These are phyloP conservation scores for Clohesyomyces aquaticus DNA, from an alignment of 495 filamentous ascomycete species.

Conservation along the genomic window DNA sequence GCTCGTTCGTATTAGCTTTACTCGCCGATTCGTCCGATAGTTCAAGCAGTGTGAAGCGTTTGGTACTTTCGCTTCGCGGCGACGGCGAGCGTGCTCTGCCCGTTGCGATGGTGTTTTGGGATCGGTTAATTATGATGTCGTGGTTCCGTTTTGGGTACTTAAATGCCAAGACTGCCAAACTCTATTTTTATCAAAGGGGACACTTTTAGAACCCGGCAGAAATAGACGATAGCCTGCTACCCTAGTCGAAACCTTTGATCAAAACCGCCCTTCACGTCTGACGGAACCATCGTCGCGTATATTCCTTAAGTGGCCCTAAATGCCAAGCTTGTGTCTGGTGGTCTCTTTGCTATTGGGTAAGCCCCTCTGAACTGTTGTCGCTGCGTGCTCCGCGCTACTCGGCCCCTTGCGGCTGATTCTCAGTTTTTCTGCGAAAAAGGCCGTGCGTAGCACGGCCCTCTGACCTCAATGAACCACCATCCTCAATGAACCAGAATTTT, in stretches of 20 bases:
- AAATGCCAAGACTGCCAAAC: conserved; percentile 10
- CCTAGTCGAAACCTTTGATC: conserved; percentile 7
- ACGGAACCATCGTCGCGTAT: neutral
- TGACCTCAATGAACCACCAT: too few species aligned
- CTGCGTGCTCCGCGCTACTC: too few species aligned
- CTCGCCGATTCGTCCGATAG: conserved; percentile 14
- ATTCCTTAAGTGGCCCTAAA: neutral
- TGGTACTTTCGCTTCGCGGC: neutral
- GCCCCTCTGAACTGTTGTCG: too few species aligned
- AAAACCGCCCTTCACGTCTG: conserved; percentile 10
- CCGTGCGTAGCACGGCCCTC: too few species aligned
- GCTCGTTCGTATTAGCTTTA: conserved; percentile 12
- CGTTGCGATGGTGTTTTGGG: conserved; percentile 12
- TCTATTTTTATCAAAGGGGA: conserved; percentile 7
- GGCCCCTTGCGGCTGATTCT: too few species aligned
- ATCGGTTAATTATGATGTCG: conserved; percentile 6
- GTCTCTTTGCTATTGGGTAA: too few species aligned
- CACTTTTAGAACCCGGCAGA: conserved; percentile 14
- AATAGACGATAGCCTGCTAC: conserved; percentile 18
- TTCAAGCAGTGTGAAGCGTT: conserved; percentile 10
- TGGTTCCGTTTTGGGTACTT: conserved; percentile 7
- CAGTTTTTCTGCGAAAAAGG: too few species aligned
- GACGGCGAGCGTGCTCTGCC: conserved; percentile 7
- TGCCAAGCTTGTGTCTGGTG: too few species aligned
- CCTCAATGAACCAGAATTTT: too few species aligned